Base-by-base conservation (phyloP, 805 yeast species). In the Saccharomycopsis capsularis region DNA sequence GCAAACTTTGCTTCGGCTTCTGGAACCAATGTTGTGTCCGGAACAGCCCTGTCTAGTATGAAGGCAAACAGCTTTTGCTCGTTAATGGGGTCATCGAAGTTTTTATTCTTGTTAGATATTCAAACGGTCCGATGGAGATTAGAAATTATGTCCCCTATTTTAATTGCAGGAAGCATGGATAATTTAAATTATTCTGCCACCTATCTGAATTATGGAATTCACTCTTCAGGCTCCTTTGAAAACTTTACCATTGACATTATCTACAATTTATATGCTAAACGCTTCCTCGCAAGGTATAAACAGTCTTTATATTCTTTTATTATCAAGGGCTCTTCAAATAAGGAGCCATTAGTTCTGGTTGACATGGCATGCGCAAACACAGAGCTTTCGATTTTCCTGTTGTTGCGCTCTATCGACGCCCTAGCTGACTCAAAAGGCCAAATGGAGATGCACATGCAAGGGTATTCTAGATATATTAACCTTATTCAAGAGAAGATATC, bases 251-350 rank as follows among this genome's bases (percentile, higher is more conserved):
- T 24, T 9, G 51, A 52, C 40, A 19, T 52, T 9, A 50, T 52
- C 27, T 48, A 52, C 35, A 52, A 50, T 44, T 29, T 39, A 7
- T 52, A 52, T 29, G 53, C 54, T 7, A 50, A 46, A 37, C 43
- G 42, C 23, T 52, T 46, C 24, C 30, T 48, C 3, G 35, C 39
- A 22, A 32, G 55, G 9, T 46, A 40, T 32, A 15, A 32, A n/a
- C 53, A 48, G 21, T 11, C 32, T n/a, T 22, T n/a, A 19, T 16
- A 36, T 6, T 18, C 25, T 3, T 18, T 40, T 6, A 22, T 36
- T 4, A 6, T 36, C 5, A 48, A 42, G 18, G 47, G 48, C 2
- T 15, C 19, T 9, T 21, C 42, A 18, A 16, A 16, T 11, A 6
- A 38, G 5, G 19, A 18, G 19, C 34, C 46, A 4, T 16, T 49